Percentiles rank a stretch among this genome's conserved stretches.
Conservation (phyloP, 176 grass and related monocot genomes). For the Tillandsia fasciculata region DNA sequence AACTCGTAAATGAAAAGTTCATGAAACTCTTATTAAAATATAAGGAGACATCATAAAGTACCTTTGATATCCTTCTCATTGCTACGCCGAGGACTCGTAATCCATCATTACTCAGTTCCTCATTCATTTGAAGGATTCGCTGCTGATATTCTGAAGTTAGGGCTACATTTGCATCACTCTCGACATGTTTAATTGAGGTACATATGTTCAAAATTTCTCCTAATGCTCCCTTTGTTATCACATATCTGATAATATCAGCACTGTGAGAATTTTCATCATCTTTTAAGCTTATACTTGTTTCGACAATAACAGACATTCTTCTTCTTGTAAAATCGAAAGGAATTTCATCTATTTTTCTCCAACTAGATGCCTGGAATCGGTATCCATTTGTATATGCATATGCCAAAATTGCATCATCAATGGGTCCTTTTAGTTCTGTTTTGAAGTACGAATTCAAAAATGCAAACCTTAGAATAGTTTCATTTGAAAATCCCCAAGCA, state of each 20-base stretch:
- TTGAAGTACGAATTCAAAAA: constrained; percentile 27
- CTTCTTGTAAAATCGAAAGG: constrained; percentile 38
- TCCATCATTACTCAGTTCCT: constrained; percentile 33
- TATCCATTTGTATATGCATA: constrained; percentile 38
- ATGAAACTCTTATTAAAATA: constrained; percentile 2
- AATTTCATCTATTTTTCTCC: constrained; percentile 36
- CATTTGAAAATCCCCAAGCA: constrained; percentile 25
- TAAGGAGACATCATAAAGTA: constrained; percentile 10
- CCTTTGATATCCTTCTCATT: constrained; percentile 24
- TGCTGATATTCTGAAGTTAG: constrained; percentile 23
- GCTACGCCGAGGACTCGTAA: constrained; percentile 32
- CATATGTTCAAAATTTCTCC: constrained; percentile 27
- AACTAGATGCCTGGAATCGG: constrained; percentile 24
- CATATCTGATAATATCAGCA: constrained; percentile 12
- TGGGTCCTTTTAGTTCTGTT: constrained; percentile 19
- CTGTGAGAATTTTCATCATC: neutral
- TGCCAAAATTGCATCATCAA: constrained; percentile 43
- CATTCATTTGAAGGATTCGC: constrained; percentile 23
- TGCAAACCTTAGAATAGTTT: constrained; percentile 18
- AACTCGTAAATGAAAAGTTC: neutral
- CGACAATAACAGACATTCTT: constrained; percentile 32
- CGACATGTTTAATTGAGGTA: constrained; percentile 15
- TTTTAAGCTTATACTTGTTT: constrained; percentile 15
- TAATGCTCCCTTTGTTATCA: constrained; percentile 35
- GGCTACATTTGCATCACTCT: constrained; percentile 8